These are phyloP conservation scores for Aethionema arabicum DNA, from an alignment of 345 rosid genomes.

Conservation along the genomic window DNA sequence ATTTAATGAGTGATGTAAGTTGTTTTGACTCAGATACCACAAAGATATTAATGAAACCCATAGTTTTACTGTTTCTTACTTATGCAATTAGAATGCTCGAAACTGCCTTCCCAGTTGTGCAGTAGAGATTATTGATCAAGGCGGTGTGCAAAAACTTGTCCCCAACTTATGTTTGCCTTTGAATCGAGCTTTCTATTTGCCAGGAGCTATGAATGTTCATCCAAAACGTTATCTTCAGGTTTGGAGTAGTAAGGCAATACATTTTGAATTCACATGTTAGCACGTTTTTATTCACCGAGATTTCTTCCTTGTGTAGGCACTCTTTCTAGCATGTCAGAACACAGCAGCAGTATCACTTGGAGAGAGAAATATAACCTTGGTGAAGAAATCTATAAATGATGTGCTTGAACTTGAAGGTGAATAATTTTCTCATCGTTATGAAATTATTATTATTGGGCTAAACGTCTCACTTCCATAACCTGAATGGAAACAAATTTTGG, in stretches of 20 bases:
- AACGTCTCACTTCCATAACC: constrained; percentile 13
- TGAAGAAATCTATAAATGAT: constrained; percentile 48
- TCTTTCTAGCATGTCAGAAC: constrained; percentile 75
- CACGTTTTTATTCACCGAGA: constrained; percentile 14
- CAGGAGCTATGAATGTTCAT: constrained; percentile 77
- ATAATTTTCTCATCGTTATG: constrained; percentile 8
- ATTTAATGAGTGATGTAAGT: constrained; percentile 59
- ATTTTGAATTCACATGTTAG: not conserved
- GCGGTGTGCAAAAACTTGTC: constrained; percentile 56
- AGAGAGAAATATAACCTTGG: constrained; percentile 47
- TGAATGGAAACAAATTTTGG: not conserved
- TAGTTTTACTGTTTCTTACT: constrained; percentile 24
- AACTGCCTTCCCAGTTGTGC: constrained; percentile 69
- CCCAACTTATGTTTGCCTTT: constrained; percentile 63
- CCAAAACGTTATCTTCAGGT: constrained; percentile 77
- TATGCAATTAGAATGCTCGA: constrained; percentile 75
- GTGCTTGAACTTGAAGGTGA: constrained; percentile 74
- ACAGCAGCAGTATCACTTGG: constrained; percentile 48
- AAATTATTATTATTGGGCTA: constrained; percentile 10
- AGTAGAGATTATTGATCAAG: constrained; percentile 58
- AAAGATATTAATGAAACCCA: not conserved
- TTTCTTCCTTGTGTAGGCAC: constrained; percentile 51
- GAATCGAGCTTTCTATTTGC: constrained; percentile 71
- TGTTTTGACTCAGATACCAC: constrained; percentile 21
- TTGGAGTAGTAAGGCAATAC: constrained; percentile 6